Conservation (phyloP, 257 asterid genomes). For the Solanum infundibuliforme region DNA sequence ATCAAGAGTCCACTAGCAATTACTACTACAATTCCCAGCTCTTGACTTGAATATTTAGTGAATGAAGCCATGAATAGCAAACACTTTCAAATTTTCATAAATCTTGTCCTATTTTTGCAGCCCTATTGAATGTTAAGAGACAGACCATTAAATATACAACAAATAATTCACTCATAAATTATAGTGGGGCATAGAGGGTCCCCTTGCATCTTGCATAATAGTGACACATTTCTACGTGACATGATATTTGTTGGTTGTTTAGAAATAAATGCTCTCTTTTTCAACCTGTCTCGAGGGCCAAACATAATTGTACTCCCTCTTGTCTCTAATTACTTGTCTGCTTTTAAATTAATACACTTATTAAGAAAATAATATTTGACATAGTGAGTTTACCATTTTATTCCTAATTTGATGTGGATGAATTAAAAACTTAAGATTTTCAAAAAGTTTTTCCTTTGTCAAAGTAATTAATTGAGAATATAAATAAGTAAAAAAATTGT, state of each 20-base stretch:
- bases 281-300: background rate
- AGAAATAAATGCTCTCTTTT: background rate
- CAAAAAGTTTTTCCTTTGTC: too few relatives aligned
- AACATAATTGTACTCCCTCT: background rate
- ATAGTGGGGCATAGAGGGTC: background rate
- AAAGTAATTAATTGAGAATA: too few relatives aligned
- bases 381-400: too few relatives aligned
- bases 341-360: too few relatives aligned
- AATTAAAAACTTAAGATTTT: too few relatives aligned
- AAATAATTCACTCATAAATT: background rate
- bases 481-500: too few relatives aligned
- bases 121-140: background rate
- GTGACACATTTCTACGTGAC: background rate
- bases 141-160: background rate
- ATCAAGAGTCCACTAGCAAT: background rate
- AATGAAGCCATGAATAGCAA: background rate
- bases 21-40: background rate
- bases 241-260: background rate
- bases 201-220: background rate
- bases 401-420: background rate
- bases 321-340: accelerated
- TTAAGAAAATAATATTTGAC: too few relatives aligned
- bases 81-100: background rate
- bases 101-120: background rate
- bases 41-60: background rate